Percentiles rank a stretch among this genome's conserved stretches.
These are phyloP conservation scores for Yarrowia yakushimensis DNA, from an alignment of 805 yeast genomes.

Conservation along the genomic window DNA sequence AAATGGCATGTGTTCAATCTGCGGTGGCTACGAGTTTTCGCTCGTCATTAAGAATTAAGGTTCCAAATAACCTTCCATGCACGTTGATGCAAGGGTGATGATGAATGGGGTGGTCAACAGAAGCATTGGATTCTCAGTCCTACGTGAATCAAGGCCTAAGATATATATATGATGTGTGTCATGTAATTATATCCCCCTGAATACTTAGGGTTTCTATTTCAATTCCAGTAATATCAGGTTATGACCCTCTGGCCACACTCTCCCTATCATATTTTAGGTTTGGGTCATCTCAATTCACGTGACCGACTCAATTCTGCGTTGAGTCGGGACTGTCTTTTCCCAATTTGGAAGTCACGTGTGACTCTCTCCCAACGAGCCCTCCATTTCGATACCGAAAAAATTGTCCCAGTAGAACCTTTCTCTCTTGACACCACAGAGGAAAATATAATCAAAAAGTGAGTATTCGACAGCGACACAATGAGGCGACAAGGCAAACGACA, in stretches of 20 bases:
- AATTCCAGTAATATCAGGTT: neutral
- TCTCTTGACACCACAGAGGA: constrained; percentile 26
- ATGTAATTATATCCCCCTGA: too few relatives aligned
- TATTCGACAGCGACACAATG: neutral
- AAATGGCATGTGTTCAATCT: neutral
- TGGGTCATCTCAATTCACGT: neutral
- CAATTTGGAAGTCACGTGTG: constrained; percentile 20
- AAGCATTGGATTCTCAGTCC: too few relatives aligned
- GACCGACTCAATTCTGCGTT: neutral
- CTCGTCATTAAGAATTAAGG: too few relatives aligned
- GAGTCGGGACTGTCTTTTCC: constrained; percentile 23
- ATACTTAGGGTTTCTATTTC: too few relatives aligned
- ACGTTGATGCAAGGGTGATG: too few relatives aligned
- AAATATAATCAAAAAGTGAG: constrained; percentile 25
- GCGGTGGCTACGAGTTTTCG: too few relatives aligned
- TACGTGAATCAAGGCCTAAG: too few relatives aligned
- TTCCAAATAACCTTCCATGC: too few relatives aligned
- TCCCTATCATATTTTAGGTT: too few relatives aligned
- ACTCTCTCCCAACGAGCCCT: constrained; percentile 9
- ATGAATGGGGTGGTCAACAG: too few relatives aligned
- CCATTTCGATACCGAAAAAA: constrained; percentile 24
- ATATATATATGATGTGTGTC: too few relatives aligned
- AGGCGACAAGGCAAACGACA: neutral
- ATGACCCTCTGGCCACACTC: neutral
- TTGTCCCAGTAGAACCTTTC: constrained; percentile 22